A percentile compares a stretch with the other conserved stretches of the same genome.
Evolutionary conservation across 225 moss, liverwort and hornwort species (phyloP).

Genomic region (Physcomitrellopsis africana): DNA sequence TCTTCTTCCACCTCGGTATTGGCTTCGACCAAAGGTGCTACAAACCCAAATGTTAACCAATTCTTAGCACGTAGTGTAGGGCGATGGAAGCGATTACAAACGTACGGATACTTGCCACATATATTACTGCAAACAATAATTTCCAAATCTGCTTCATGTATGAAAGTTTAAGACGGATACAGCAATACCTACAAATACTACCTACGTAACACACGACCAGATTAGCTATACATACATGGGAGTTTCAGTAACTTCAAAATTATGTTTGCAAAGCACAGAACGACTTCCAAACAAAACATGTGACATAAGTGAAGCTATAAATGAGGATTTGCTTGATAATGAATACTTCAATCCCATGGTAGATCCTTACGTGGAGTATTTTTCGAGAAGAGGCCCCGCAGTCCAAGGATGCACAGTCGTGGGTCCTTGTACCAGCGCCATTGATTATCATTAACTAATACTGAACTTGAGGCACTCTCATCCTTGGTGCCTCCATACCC

Average conservation of each 20-base stretch:
- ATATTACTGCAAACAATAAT: background rate
- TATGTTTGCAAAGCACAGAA: background rate
- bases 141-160: background rate
- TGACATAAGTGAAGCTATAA: slow-evolving; percentile 6
- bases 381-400: slow-evolving; percentile 75
- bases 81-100: background rate
- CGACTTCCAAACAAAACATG: background rate
- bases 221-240: background rate
- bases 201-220: background rate
- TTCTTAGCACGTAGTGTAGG: slow-evolving; percentile 6
- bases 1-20: slow-evolving; percentile 63
- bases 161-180: background rate
- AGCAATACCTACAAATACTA: slow-evolving; percentile 38
- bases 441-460: slow-evolving; percentile 44
- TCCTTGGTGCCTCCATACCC: slow-evolving; percentile 67
- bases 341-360: background rate
- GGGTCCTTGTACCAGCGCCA: slow-evolving; percentile 92
- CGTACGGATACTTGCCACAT: background rate
- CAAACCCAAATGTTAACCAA: slow-evolving; percentile 17
- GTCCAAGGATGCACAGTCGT: slow-evolving; percentile 68
- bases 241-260: background rate
- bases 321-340: background rate
- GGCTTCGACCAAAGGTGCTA: slow-evolving; percentile 71
- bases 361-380: slow-evolving; percentile 65
- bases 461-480: slow-evolving; percentile 50